Conservation (phyloP, 75 land plant species). For the Ceratopteris richardii region DNA sequence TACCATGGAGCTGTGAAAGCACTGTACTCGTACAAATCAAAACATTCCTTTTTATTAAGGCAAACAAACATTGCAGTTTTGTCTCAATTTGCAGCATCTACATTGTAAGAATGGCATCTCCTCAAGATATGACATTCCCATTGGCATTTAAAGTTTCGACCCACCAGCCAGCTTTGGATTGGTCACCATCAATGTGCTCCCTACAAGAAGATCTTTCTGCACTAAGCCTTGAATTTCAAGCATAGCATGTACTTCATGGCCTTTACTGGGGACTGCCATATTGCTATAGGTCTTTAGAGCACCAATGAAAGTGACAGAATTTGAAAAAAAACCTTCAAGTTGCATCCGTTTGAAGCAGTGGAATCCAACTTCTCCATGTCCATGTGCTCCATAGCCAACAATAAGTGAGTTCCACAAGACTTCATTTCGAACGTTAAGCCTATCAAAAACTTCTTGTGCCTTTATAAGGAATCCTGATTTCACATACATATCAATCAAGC, state of each 20-base stretch:
- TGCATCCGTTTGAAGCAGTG: neutral
- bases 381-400: neutral
- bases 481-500: neutral
- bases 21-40: no score
- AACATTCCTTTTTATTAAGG: no score
- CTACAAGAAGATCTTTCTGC: no score
- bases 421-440: neutral
- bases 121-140: no score
- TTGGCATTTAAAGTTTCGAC: no score
- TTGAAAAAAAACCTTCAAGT: neutral
- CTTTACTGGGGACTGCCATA: constrained; percentile 2
- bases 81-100: no score
- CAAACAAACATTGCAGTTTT: no score
- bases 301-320: constrained; percentile 8
- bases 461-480: neutral
- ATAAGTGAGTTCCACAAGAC: neutral
- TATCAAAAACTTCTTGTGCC: neutral
- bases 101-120: no score
- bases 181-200: no score
- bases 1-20: no score
- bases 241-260: constrained; percentile 14
- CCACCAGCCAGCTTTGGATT: no score
- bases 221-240: no score
- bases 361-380: neutral
- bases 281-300: constrained; percentile 17